Evolutionary conservation across 495 filamentous ascomycete genomes (phyloP).

Genomic region (Penicillium macrosclerotiorum): DNA sequence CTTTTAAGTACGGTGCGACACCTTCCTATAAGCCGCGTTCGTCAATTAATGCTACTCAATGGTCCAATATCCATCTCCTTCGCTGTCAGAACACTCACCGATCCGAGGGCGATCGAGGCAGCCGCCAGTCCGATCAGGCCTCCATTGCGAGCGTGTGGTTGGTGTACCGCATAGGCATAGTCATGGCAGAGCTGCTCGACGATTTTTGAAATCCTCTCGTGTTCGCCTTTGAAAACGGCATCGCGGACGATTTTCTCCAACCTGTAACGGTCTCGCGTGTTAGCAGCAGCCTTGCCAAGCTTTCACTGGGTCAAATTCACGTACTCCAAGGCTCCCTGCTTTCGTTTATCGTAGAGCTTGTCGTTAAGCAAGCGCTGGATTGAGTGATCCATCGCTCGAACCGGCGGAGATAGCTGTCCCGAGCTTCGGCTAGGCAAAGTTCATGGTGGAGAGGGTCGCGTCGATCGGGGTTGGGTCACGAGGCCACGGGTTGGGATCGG

Average conservation of each 20-base stretch:
- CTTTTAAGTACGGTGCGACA: constrained; percentile 83
- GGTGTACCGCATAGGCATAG: constrained; percentile 95
- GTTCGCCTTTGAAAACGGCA: constrained; percentile 69
- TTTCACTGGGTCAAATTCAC: constrained; percentile 25
- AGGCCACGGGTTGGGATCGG: constrained; percentile 2
- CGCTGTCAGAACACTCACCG: constrained; percentile 56
- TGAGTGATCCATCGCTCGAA: constrained; percentile 73
- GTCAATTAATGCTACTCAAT: constrained; percentile 21
- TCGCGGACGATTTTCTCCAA: constrained; percentile 91
- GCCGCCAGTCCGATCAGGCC: constrained; percentile 95
- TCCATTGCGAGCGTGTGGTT: constrained; percentile 95
- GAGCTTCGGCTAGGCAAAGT: constrained; percentile 29
- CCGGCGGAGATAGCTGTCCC: constrained; percentile 19
- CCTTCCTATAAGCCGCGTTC: constrained; percentile 56
- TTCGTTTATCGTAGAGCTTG: constrained; percentile 97
- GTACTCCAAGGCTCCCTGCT: constrained; percentile 95
- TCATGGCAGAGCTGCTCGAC: constrained; percentile 97
- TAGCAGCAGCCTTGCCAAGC: constrained; percentile 8
- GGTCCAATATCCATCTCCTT: constrained; percentile 1
- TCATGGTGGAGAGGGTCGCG: constrained; percentile 31
- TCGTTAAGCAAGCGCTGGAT: constrained; percentile 91
- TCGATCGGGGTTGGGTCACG: constrained; percentile 9
- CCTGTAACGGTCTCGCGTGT: constrained; percentile 41
- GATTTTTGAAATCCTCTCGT: constrained; percentile 75
- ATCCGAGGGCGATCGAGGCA: constrained; percentile 91